These are phyloP conservation scores for Naganishia friedmannii DNA, from an alignment of 768 basidiomycete genomes.

Conservation along the genomic window DNA sequence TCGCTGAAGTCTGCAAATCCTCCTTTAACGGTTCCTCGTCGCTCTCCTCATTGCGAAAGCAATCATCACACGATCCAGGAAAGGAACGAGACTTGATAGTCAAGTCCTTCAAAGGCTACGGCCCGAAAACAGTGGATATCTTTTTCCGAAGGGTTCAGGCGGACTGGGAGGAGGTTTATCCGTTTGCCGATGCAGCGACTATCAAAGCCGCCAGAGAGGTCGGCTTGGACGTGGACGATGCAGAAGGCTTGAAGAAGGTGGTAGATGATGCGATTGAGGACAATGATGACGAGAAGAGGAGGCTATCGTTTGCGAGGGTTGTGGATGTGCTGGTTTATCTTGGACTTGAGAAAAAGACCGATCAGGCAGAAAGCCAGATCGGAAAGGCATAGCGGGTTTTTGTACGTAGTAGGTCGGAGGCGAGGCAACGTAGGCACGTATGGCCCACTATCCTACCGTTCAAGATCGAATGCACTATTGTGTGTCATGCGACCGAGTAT, in stretches of 20 bases:
- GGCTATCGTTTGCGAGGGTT: slow-evolving; percentile 35
- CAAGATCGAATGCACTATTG: too few species aligned
- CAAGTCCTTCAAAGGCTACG: slow-evolving; percentile 27
- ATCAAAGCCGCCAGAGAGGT: slow-evolving; percentile 36
- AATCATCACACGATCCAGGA: slow-evolving; percentile 31
- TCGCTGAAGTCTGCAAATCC: slow-evolving; percentile 2
- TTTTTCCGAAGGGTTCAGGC: slow-evolving; percentile 42
- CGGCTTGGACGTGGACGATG: slow-evolving; percentile 34
- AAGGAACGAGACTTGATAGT: slow-evolving; percentile 36
- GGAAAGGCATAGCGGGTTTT: background rate
- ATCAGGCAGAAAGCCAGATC: slow-evolving; percentile 26
- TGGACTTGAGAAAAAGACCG: slow-evolving; percentile 42
- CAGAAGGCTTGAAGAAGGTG: slow-evolving; percentile 33
- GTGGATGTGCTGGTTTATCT: slow-evolving; percentile 42
- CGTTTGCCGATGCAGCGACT: slow-evolving; percentile 41
- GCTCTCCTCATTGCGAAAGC: background rate
- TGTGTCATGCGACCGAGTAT: background rate
- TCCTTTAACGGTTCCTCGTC: background rate
- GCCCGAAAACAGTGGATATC: slow-evolving; percentile 39
- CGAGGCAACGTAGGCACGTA: too few species aligned
- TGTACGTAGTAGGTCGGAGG: background rate
- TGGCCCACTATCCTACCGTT: too few species aligned
- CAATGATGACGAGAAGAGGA: slow-evolving; percentile 20
- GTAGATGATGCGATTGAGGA: slow-evolving; percentile 26
- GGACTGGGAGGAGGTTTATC: slow-evolving; percentile 45